Conservation (phyloP, 2,329 filamentous ascomycete species). For the Pseudogymnoascus verrucosus region DNA sequence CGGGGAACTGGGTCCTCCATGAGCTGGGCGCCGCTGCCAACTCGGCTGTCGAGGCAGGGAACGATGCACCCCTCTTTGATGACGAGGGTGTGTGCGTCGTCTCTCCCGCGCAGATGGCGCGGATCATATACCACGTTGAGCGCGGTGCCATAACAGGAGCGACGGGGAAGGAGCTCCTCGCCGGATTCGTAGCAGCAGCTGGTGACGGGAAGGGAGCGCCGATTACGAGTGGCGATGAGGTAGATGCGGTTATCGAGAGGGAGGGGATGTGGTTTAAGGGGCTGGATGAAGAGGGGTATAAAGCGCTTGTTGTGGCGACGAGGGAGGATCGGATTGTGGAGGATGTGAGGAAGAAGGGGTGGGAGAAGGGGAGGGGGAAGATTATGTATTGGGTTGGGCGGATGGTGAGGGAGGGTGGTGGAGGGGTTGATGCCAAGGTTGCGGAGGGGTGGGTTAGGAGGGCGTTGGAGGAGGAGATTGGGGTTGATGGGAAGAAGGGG, state of each 20-base stretch:
- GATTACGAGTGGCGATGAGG: neutral
- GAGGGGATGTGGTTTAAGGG: constrained; percentile 47
- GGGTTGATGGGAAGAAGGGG: neutral
- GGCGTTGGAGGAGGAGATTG: constrained; percentile 31
- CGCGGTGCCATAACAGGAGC: constrained; percentile 41
- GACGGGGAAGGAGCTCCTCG: constrained; percentile 53
- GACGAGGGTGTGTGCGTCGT: constrained; percentile 22
- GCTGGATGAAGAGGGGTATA: constrained; percentile 48
- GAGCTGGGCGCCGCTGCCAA: constrained; percentile 56
- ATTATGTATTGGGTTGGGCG: constrained; percentile 61
- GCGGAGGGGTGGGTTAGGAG: constrained; percentile 47
- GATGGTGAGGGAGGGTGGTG: constrained; percentile 54
- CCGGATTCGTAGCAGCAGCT: constrained; percentile 41
- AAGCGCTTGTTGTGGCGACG: constrained; percentile 30
- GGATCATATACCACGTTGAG: constrained; percentile 37
- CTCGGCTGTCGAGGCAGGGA: constrained; percentile 38
- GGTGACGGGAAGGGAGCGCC: neutral
- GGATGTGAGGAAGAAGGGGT: constrained; percentile 46
- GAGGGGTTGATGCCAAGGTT: constrained; percentile 53
- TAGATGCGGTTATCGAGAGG: constrained; percentile 43
- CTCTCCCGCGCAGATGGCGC: constrained; percentile 28
- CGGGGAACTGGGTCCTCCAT: constrained; percentile 63
- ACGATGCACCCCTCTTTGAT: constrained; percentile 20
- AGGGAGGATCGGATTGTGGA: constrained; percentile 51
- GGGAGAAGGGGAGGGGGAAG: constrained; percentile 41